A percentile compares a stretch with the other conserved stretches of the same genome.
Conservation (phyloP, 495 filamentous ascomycete genomes). For the Hypoxylon lenormandii region DNA sequence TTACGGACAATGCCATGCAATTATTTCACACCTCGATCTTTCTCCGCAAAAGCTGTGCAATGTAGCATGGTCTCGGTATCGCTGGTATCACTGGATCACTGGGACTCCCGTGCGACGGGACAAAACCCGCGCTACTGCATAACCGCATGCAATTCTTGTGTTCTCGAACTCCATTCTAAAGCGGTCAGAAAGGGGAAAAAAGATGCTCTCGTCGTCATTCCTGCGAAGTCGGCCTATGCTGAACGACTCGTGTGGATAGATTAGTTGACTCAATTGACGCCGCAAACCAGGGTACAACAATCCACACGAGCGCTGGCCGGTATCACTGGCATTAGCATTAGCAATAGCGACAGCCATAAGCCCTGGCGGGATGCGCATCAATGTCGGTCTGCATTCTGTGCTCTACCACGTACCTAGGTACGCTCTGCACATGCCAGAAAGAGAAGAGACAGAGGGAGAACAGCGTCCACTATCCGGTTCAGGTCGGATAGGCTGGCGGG, state of each 20-base stretch:
- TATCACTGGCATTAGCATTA: conserved; percentile 29
- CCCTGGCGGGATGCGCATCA: conserved; percentile 22
- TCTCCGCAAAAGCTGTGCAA: conserved; percentile 46
- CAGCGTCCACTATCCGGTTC: conserved; percentile 34
- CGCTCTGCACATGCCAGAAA: conserved; percentile 41
- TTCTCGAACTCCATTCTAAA: conserved; percentile 30
- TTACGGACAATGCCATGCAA: conserved; percentile 39
- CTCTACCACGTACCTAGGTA: conserved; percentile 5
- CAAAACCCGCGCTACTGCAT: conserved; percentile 36
- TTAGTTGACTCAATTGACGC: conserved; percentile 37
- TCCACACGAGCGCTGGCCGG: conserved; percentile 23
- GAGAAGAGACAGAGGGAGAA: conserved; percentile 17
- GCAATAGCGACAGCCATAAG: conserved; percentile 23
- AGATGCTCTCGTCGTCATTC: conserved; percentile 22
- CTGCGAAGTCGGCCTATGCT: conserved; percentile 36
- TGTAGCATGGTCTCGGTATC: conserved; percentile 35
- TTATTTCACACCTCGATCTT: conserved; percentile 45
- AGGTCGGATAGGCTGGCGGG: conserved; percentile 39
- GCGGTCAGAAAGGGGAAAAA: conserved; percentile 45
- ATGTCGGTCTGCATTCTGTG: conserved; percentile 35
- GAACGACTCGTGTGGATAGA: conserved; percentile 11
- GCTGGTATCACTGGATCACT: conserved; percentile 6
- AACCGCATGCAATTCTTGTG: conserved; percentile 20
- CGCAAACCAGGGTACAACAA: conserved; percentile 30
- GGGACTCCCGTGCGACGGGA: conserved; percentile 33